phyloP scores from a whole-genome alignment of 2,329 filamentous ascomycete genomes.

The Penicillium sp. region DNA sequence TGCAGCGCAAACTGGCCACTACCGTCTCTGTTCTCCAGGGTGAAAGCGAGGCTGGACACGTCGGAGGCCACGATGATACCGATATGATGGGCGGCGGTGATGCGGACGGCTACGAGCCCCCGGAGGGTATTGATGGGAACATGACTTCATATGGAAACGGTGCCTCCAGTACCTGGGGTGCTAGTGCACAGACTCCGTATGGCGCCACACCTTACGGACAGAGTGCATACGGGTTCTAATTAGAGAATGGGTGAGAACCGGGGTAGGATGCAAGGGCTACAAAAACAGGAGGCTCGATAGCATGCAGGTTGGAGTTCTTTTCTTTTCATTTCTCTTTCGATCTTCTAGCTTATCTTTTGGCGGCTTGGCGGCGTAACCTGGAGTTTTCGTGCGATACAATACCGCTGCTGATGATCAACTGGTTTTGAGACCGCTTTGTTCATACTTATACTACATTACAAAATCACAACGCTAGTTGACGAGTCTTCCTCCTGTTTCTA shows the following conservation, averaged over 20 bases:
- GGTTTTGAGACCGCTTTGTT: constrained; percentile 4
- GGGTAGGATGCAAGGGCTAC: neutral
- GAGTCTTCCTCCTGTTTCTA: no score
- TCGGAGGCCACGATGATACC: constrained; percentile 46
- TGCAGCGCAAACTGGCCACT: constrained; percentile 86
- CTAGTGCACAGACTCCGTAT: constrained; percentile 57
- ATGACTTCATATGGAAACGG: constrained; percentile 47
- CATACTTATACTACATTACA: neutral
- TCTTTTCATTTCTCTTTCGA: constrained; percentile 1
- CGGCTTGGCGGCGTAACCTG: constrained; percentile 15
- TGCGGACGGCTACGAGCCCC: constrained; percentile 50
- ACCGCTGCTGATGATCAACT: constrained; percentile 2
- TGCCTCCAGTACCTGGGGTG: constrained; percentile 66
- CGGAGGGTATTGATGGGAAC: constrained; percentile 45
- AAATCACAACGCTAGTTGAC: no score
- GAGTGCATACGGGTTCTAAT: constrained; percentile 35
- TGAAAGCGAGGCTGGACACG: constrained; percentile 56
- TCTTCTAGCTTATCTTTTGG: constrained; percentile 9
- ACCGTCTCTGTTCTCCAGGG: constrained; percentile 67
- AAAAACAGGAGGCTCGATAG: constrained; percentile 16
- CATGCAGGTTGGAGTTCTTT: constrained; percentile 25
- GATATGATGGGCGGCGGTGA: constrained; percentile 51
- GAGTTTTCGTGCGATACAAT: constrained; percentile 8
- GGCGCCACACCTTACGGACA: constrained; percentile 64
- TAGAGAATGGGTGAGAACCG: neutral